These are phyloP conservation scores for Coemansia sp. DNA, from an alignment of 192 early-diverging fungal genomes.

Conservation along the genomic window DNA sequence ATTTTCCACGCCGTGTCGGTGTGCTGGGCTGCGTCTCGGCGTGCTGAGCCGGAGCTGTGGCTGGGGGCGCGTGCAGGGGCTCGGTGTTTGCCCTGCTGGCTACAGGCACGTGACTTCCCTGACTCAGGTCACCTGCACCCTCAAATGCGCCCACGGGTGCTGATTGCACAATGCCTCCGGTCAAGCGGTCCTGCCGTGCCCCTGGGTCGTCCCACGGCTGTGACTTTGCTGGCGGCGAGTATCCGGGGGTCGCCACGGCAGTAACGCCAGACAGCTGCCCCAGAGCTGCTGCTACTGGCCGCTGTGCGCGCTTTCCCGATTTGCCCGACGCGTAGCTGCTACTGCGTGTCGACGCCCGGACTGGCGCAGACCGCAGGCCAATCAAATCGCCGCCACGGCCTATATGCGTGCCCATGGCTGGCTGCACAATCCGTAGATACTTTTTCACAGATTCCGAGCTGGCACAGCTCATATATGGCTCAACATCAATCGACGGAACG, in stretches of 20 bases:
- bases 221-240: slow-evolving; percentile 15
- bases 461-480: slow-evolving; percentile 31
- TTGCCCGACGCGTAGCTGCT: slow-evolving; percentile 6
- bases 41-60: background rate
- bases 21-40: slow-evolving; percentile 32
- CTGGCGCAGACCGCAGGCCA: slow-evolving; percentile 2
- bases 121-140: background rate
- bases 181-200: background rate
- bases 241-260: slow-evolving; percentile 41
- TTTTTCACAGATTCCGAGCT: slow-evolving; percentile 9
- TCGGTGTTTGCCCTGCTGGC: slow-evolving; percentile 40
- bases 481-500: slow-evolving; percentile 28
- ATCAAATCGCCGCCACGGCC: background rate
- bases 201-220: background rate
- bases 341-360: slow-evolving; percentile 3
- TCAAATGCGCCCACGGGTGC: background rate
- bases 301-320: slow-evolving; percentile 6
- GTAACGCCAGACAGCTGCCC: slow-evolving; percentile 34
- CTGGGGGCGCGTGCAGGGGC: slow-evolving; percentile 20
- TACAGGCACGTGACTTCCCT: background rate
- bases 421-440: slow-evolving; percentile 17
- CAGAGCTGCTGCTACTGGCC: slow-evolving; percentile 13
- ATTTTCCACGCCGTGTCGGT: slow-evolving; percentile 27
- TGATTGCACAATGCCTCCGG: background rate
- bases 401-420: background rate